Base-by-base conservation (phyloP, 2,329 filamentous ascomycete genomes). In the Aureobasidium uvarum region DNA sequence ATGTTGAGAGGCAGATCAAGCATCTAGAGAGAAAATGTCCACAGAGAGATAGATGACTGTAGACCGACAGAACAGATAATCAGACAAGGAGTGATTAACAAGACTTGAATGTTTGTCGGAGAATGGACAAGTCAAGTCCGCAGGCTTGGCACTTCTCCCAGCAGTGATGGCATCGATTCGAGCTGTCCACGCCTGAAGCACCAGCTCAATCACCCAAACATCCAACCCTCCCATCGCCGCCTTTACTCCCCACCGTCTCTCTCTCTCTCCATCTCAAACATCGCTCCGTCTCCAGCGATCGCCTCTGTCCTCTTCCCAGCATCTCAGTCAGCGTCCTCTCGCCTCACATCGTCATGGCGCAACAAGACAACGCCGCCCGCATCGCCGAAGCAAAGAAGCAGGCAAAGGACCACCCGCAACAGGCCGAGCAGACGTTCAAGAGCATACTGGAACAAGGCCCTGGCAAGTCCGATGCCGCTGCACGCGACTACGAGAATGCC, bases 311-410 rank as follows among this genome's bases (percentile, higher is more conserved):
- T 20, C 33, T 7, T 18, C 39, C 3, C 39, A 28, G 18, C 20
- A 41, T 14, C 58, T 25, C 38, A 18, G 11, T 13, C 33, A 28
- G 23, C 23, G 45, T 36, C 16, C 25, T n/a, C 38, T 63, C 60
- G 46, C 60, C 46, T 43, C 48, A 52, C 48, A 41, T 14, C 68
- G 77, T 68, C 68, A 83, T 84, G 83, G 81, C 81, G 69, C 76
- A 78, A 68, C 70, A 77, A 68, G 81, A 84, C 69, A 82, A 81
- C 70, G 81, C 83, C 71, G 81, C 84, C 77, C 84, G 89, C 82
- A 88, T 97, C 84, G 87, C 89, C 79, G 92, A 97, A 85, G 94
- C 92, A 77, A 89, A 94, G 84, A 88, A 90, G 82, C 81, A 94
- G 74, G 85, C 86, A 71, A 92, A 91, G 81, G 85, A 88, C 69